A percentile compares a stretch with the other conserved stretches of the same genome.
Evolutionary conservation across 2,329 filamentous ascomycete genomes (phyloP).

Genomic region (Clarireedia monteithiana): DNA sequence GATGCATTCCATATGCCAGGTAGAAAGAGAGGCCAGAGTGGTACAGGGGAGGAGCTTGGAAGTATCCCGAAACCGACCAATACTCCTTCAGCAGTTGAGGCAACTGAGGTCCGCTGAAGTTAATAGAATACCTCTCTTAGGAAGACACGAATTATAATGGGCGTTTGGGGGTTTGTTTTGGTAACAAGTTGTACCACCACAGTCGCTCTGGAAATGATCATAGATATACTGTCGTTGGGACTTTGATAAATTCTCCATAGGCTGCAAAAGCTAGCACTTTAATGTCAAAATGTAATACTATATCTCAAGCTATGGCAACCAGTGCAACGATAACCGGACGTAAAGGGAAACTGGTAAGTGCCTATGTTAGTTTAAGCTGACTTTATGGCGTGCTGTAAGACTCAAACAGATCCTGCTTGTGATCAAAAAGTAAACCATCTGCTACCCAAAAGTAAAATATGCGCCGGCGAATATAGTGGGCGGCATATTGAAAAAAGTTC

Average conservation of each 20-base stretch:
- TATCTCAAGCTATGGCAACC: background rate
- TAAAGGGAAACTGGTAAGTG: background rate
- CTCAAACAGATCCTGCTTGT: too few species aligned
- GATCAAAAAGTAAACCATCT: too few species aligned
- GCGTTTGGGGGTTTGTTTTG: conserved; percentile 1
- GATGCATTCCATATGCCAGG: conserved; percentile 54
- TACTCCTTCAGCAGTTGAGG: conserved; percentile 15
- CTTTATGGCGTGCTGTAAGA: too few species aligned
- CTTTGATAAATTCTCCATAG: conserved; percentile 1
- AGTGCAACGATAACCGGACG: background rate
- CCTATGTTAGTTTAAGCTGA: background rate
- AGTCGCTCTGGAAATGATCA: conserved; percentile 10
- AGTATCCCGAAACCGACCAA: conserved; percentile 39
- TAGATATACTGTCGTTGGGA: conserved; percentile 2
- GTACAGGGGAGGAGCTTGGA: conserved; percentile 63
- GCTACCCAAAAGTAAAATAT: too few species aligned
- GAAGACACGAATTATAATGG: background rate
- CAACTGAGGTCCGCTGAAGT: conserved; percentile 27
- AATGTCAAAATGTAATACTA: conserved; percentile 10
- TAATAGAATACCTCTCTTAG: conserved; percentile 1
- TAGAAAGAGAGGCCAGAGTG: conserved; percentile 63
- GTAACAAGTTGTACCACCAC: conserved; percentile 8
- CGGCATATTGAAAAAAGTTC: background rate
- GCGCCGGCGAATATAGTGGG: too few species aligned
- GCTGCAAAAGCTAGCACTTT: conserved; percentile 12